Base-by-base conservation (phyloP, 2,329 filamentous ascomycete genomes). In the Beauveria sp. region DNA sequence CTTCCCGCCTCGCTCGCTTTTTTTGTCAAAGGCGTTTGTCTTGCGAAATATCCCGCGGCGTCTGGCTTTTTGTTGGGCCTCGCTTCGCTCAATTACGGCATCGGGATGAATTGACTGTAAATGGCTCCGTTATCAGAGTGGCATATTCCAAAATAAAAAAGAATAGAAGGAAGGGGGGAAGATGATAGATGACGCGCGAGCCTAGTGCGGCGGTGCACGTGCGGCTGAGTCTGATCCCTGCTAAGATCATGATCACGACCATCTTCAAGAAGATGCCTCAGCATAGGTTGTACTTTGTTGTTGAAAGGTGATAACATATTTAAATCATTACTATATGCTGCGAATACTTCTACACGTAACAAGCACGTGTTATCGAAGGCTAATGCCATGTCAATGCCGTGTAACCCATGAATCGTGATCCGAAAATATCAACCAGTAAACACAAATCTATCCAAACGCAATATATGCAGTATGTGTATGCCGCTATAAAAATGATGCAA, bases 181-280 rank as follows among this genome's bases (percentile, higher is more conserved):
- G 40, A 45, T 55, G 52, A 4, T 22, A n/a, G 54, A 34, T 46
- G 10, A 16, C 28, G 54, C 42, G 42, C 26, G 42, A 57, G 54
- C 26, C 26, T 22, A 57, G 54, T 22, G 26, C 43, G 28, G 26
- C 20, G 10, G 18, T 47, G 54, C 54, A 46, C 42, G 42, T 57
- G 54, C 42, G 42, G 54, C 42, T 47, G 54, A 56, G 20, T n/a
- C 18, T n/a, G 53, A 57, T 57, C 49, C 49, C 18, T 52, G 49
- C 28, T 1, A 47, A 38, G 34, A 14, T 38, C 1, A 28, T 28
- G 26, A 28, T 38, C 34, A 38, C 12, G 34, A 16, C 34, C 12
- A 38, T 38, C 12, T 16, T 38, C 34, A 3, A 38, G 12, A 38
- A 38, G 12, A 14, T 38, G 5, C 34, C 16, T 38, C 34, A 16